Evolutionary conservation across 768 basidiomycete genomes (phyloP).

Genomic region (Rhodotorula diobovata): DNA sequence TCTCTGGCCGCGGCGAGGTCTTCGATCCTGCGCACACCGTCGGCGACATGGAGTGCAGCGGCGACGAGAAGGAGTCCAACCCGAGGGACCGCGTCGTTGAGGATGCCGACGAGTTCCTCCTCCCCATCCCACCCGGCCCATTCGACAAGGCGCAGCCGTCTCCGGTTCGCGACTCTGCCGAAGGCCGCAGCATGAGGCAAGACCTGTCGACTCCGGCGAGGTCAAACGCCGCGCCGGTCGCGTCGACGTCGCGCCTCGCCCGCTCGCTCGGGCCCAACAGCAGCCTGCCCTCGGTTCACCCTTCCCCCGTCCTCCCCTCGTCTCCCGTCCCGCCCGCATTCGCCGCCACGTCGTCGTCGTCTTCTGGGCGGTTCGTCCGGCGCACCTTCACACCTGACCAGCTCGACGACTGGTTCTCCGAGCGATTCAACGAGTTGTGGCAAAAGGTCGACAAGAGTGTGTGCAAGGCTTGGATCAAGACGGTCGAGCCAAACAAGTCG

Average conservation of each 20-base stretch:
- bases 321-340: slow-evolving; percentile 36
- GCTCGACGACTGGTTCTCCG: slow-evolving; percentile 45
- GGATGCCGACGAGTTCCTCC: neutral
- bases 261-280: slow-evolving; percentile 11
- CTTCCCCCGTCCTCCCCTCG: slow-evolving; percentile 41
- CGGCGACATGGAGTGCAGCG: neutral
- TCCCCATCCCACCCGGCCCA: too few relatives aligned
- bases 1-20: neutral
- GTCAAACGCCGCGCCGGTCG: neutral
- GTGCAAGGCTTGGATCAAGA: slow-evolving; percentile 51
- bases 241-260: slow-evolving; percentile 1
- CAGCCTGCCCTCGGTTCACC: neutral
- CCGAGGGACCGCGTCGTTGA: too few relatives aligned
- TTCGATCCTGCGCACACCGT: too few relatives aligned
- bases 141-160: neutral
- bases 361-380: slow-evolving; percentile 19
- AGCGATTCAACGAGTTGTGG: slow-evolving; percentile 44
- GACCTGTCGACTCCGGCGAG: neutral
- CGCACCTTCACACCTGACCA: slow-evolving; percentile 39
- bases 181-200: too few relatives aligned
- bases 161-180: too few relatives aligned
- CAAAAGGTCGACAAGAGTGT: slow-evolving; percentile 49
- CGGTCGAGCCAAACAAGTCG: slow-evolving; percentile 51
- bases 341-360: slow-evolving; percentile 28
- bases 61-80: too few relatives aligned